Evolutionary conservation across 208 protist genomes (phyloP).

Genomic region (Borovskyia barvae): DNA sequence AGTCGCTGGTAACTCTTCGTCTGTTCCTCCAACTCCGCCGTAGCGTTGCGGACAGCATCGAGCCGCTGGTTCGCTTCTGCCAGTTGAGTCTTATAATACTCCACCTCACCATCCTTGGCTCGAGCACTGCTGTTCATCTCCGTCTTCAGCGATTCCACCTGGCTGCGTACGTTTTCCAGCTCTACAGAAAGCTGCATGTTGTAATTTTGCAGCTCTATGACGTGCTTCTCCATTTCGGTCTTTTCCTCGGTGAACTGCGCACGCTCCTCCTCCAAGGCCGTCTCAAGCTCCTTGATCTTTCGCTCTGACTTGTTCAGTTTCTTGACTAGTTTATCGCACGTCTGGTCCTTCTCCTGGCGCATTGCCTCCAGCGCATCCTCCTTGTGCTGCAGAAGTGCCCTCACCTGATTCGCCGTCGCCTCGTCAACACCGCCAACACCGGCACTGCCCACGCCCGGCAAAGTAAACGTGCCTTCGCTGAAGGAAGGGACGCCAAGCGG

Average conservation of each 20-base stretch:
- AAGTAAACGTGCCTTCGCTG: constrained; percentile 1
- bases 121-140: constrained; percentile 59
- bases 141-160: constrained; percentile 49
- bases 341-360: constrained; percentile 69
- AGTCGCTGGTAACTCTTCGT: constrained; percentile 79
- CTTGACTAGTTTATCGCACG: constrained; percentile 88
- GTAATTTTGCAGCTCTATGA: constrained; percentile 61
- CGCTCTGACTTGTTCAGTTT: constrained; percentile 89
- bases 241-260: constrained; percentile 76
- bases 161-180: constrained; percentile 66
- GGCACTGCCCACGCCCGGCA: not conserved
- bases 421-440: constrained; percentile 41
- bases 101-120: constrained; percentile 76
- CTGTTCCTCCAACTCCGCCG: constrained; percentile 72
- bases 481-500: too few species aligned
- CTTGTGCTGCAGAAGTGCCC: constrained; percentile 79
- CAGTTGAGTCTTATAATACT: constrained; percentile 65
- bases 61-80: constrained; percentile 52
- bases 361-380: constrained; percentile 83
- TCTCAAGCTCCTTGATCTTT: constrained; percentile 76
- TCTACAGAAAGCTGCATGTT: constrained; percentile 87
- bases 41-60: constrained; percentile 60
- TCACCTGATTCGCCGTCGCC: constrained; percentile 61
- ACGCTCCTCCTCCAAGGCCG: constrained; percentile 74
- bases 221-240: constrained; percentile 59